Base-by-base conservation (phyloP, 2,329 filamentous ascomycete species). In the Fusarium haematococcum region DNA sequence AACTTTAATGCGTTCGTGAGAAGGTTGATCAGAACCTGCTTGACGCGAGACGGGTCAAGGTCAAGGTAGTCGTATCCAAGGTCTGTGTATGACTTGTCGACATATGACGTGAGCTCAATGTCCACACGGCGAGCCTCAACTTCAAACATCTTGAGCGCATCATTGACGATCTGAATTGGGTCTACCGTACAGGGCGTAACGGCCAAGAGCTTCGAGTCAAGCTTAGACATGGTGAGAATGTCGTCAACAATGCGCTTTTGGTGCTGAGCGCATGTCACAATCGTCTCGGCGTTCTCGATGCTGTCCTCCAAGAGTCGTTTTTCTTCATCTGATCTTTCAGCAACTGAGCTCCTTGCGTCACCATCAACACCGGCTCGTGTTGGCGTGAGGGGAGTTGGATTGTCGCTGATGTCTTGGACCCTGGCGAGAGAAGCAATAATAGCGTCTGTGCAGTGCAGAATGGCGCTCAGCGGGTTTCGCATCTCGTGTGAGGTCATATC, bases 1-100 rank as follows among this genome's bases (percentile, higher is more conserved):
- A 95, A 96, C 77, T 96, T 96, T 81, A 96, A 91, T 0, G 93
- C 93, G 77, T 96, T 96, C 9, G 93, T 94, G 10, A 94, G 89
- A 2, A 96, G 86, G 76, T 96, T 96, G 80, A 96, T 95, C 5
- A 95, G 85, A 1, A 95, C 92, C 81, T 96, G 94, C 61, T 93
- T 88, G 59, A 96, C 90, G 27, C 94, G 88, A 18, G 91, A 93
- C 0, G 94, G 92, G 79, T 96, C 94, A 32, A 95, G 82, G 37
- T 87, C 83, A 4, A 95, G 89, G 86, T 91, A 95, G 39, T 92
- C 89, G 37, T 93, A 84, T 0, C 83, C 83, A 2, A 91, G 84
- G 2, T 87, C 83, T 5, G 84, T 84, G 78, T 91, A 93, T 0
- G 91, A 92, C 18, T 87, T 79, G 74, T 93, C 90, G 14, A 94